Base-by-base conservation (phyloP, 2,329 filamentous ascomycete species). In the Fusarium marasasianum region DNA sequence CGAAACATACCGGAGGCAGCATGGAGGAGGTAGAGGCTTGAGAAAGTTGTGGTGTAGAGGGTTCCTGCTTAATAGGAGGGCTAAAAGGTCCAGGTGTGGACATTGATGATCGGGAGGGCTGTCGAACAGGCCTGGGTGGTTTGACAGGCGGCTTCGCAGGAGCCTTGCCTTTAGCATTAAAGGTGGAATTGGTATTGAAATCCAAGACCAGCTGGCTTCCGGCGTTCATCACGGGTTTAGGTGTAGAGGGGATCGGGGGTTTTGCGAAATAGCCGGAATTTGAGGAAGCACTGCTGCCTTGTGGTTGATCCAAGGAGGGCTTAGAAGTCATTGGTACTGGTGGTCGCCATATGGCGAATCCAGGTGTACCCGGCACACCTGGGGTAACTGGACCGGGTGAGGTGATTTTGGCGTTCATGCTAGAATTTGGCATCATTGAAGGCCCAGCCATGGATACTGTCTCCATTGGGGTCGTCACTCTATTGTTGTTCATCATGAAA, bases 181-280 rank as follows among this genome's bases (percentile, higher is more conserved):
- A 72, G 22, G 66, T 68, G 5, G 80, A 76, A 63, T 81, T 70
- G 9, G 79, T 77, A 64, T 81, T 82, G 61, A 83, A 78, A 62
- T 84, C 82, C 59, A 83, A 69, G 33, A 83, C 81, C 54, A 83
- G 80, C 63, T 84, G 82, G 57, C 77, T 82, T 20, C 78, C 78
- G 31, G 73, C 70, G 53, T 78, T 80, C 61, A 83, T 77, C 37
- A 80, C 76, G 17, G 83, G 81, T 68, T 85, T 85, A 15, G 82
- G 81, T 40, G 81, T 82, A 38, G 82, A 81, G 35, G 83, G 83
- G 15, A 83, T 76, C 3, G 83, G 82, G 12, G 84, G 84, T 56
- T 82, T 83, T 26, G 74, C 56, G 58, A 80, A 82, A 67, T 81
- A 83, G 22, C 79, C 72, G n/a, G 72, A 70, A 35, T 70, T 76